Evolutionary conservation across 208 protist species (phyloP).

Genomic region (Leptomonas seymouri): DNA sequence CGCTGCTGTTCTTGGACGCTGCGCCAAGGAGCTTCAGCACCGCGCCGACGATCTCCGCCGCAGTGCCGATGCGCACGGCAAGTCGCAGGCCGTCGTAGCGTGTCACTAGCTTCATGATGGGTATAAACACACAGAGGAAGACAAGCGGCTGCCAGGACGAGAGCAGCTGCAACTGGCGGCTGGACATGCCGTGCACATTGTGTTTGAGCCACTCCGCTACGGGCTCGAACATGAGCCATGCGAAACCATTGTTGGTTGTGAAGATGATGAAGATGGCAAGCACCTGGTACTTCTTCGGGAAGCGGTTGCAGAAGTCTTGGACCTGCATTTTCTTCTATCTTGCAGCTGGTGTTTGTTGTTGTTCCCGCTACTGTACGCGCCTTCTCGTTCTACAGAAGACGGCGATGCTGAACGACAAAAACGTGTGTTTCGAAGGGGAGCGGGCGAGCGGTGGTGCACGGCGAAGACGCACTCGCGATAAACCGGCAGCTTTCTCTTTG

Average conservation of each 20-base stretch:
- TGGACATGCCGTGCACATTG: slow-evolving; percentile 63
- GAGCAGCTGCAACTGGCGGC: slow-evolving; percentile 66
- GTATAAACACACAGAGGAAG: slow-evolving; percentile 71
- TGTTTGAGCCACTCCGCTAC: slow-evolving; percentile 71
- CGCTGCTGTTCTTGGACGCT: slow-evolving; percentile 35
- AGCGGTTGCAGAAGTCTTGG: slow-evolving; percentile 19
- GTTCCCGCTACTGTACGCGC: too few species aligned
- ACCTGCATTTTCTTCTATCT: slow-evolving; percentile 14
- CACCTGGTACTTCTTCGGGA: slow-evolving; percentile 72
- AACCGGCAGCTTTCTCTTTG: too few species aligned
- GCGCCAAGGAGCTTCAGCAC: slow-evolving; percentile 70
- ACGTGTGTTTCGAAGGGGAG: too few species aligned
- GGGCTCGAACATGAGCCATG: slow-evolving; percentile 91
- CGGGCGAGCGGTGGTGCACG: too few species aligned
- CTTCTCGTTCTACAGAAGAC: too few species aligned
- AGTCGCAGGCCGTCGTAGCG: slow-evolving; percentile 74
- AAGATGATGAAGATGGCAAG: slow-evolving; percentile 86
- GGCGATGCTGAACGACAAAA: too few species aligned
- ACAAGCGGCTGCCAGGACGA: slow-evolving; percentile 85
- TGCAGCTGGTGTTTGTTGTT: background rate
- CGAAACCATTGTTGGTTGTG: slow-evolving; percentile 87
- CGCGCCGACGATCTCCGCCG: slow-evolving; percentile 67
- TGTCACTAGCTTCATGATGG: slow-evolving; percentile 80
- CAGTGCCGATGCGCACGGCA: slow-evolving; percentile 66
- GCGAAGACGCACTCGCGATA: too few species aligned